Conservation (phyloP, 2,329 filamentous ascomycete genomes). For the Phialophora verrucosa region DNA sequence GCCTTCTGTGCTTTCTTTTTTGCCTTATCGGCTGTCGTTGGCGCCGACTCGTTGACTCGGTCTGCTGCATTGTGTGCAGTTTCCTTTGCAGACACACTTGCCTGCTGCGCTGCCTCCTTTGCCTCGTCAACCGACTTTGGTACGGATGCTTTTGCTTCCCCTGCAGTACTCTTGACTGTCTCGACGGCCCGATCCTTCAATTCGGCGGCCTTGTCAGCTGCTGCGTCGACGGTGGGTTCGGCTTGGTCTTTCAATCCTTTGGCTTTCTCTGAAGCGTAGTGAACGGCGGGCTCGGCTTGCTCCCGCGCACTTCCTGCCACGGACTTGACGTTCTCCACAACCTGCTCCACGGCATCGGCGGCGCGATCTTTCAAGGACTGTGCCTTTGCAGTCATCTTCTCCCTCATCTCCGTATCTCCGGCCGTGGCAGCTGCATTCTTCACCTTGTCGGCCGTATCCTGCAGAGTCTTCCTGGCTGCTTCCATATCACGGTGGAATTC, state of each 20-base stretch:
- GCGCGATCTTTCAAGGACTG: constrained; percentile 21
- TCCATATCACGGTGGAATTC: constrained; percentile 36
- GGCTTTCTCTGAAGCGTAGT: constrained; percentile 11
- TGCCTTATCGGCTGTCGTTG: background rate
- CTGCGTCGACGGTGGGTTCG: constrained; percentile 13
- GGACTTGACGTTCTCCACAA: constrained; percentile 25
- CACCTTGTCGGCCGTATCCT: constrained; percentile 22
- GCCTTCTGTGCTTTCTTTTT: background rate
- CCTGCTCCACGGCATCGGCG: constrained; percentile 19
- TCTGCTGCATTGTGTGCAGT: background rate
- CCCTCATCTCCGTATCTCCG: constrained; percentile 9
- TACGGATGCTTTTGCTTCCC: background rate
- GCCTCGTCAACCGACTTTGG: background rate
- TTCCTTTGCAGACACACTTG: background rate
- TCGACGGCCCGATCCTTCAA: constrained; percentile 10
- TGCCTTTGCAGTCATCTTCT: constrained; percentile 15
- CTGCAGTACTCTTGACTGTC: constrained; percentile 4
- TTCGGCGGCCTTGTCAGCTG: constrained; percentile 17
- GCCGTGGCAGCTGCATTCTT: constrained; percentile 12
- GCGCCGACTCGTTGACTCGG: background rate
- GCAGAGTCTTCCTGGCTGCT: constrained; percentile 23
- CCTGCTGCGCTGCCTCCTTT: background rate
- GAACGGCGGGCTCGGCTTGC: constrained; percentile 15
- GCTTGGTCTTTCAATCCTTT: constrained; percentile 6
- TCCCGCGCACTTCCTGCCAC: constrained; percentile 18